A percentile compares a stretch with the other conserved stretches of the same genome.
These are phyloP conservation scores for Globisporangium splendens DNA, from an alignment of 352 stramenopile species.

Conservation along the genomic window DNA sequence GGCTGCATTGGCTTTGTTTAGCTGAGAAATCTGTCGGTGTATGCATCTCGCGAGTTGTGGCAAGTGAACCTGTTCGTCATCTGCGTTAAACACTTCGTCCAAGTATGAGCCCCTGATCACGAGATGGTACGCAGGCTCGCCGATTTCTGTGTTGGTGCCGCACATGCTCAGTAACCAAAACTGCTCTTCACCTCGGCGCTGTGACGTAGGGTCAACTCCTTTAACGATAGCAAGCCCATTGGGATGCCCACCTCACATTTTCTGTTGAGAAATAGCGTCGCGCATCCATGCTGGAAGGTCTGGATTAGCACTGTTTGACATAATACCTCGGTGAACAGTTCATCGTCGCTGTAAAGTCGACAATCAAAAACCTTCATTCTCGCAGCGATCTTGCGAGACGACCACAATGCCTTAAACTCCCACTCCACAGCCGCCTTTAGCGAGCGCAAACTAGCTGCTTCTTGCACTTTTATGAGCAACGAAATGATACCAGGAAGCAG, in stretches of 20 bases:
- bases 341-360: neutral
- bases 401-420: conserved; percentile 12
- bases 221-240: neutral
- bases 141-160: neutral
- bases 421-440: conserved; percentile 1
- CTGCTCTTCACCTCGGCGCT: conserved; percentile 1
- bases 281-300: conserved; percentile 5
- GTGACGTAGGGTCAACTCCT: neutral
- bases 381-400: neutral
- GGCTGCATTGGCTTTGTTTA: neutral
- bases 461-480: conserved; percentile 10
- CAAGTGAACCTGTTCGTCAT: conserved; percentile 10
- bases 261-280: neutral
- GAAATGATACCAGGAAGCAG: neutral
- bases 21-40: conserved; percentile 3
- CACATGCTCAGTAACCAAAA: conserved; percentile 3
- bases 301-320: neutral
- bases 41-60: conserved; percentile 9
- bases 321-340: neutral
- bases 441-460: neutral
- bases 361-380: conserved; percentile 3
- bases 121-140: neutral
- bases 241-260: neutral
- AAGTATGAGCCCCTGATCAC: conserved; percentile 3
- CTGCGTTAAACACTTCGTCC: conserved; percentile 6